Evolutionary conservation across 208 protist species (phyloP), one percentile per base, ranked within the genome.

Genomic region (Phytomonas francai): DNA sequence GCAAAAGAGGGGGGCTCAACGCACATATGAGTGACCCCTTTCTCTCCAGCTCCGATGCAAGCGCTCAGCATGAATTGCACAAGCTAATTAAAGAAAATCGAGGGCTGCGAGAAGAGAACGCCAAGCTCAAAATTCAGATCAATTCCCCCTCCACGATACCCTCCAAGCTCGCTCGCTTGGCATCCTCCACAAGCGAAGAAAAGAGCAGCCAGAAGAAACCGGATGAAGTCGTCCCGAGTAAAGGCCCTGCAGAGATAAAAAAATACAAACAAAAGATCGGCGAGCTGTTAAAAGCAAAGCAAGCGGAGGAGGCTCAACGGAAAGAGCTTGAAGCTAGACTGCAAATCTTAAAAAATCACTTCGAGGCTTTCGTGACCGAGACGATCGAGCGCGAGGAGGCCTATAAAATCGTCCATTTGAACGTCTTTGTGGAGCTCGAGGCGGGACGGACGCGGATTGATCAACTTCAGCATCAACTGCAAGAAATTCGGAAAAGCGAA

Each of bases 321-420:
- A n/a, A 56, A n/a, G n/a, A n/a, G n/a, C n/a, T n/a, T n/a, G n/a
- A n/a, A 76, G 68, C 76, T 77, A 25, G 71, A 54, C 2, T 62
- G 31, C 3, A 69, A 81, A 63, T 64, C 72, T 51, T 60, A 67
- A 29, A 70, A 49, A 42, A 54, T 16, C 72, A 83, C 45, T 90
- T 93, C 65, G 82, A 90, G 67, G 66, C 75, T 5, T 93, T 93
- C 67, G 83, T 89, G 27, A 79, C 72, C 22, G 73, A 77, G 51
- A 73, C 77, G 12, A 80, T 76, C 62, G 84, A 93, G 80, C 79
- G 88, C 9, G 84, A 93, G 72, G 82, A 78, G 33, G 83, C 64
- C 8, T 93, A 87, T 66, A 80, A 82, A 68, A 60, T 79, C 33
- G 81, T 91, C 6, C 84, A 88, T 71, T 34, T 60, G 22, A 59